Percentiles rank a stretch among this genome's conserved stretches.
Conservation (phyloP, 208 protist species). For the Strigomonas galati region DNA sequence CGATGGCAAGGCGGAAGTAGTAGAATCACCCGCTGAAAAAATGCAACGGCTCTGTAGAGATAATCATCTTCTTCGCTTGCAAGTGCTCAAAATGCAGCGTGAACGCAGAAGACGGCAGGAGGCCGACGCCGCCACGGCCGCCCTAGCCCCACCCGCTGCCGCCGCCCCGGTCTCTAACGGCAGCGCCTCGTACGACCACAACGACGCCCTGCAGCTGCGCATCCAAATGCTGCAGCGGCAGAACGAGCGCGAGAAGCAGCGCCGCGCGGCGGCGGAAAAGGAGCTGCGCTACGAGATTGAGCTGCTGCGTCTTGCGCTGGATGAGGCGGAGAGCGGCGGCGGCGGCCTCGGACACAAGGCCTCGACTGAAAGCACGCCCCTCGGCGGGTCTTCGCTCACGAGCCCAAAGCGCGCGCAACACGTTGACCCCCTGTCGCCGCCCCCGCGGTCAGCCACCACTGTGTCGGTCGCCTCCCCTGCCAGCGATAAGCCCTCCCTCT, state of each 20-base stretch:
- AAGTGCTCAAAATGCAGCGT: conserved; percentile 43
- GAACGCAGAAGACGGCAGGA: conserved; percentile 9
- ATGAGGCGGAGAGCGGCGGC: conserved; percentile 14
- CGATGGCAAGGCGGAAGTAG: too few relatives aligned
- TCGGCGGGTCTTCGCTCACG: background rate
- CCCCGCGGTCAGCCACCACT: too few relatives aligned
- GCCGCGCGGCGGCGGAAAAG: conserved; percentile 24
- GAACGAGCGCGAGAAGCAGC: conserved; percentile 32
- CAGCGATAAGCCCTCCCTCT: background rate
- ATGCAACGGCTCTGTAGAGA: conserved; percentile 30
- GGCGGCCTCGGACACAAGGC: background rate
- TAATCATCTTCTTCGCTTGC: conserved; percentile 44
- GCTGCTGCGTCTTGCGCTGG: conserved; percentile 22
- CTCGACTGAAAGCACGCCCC: background rate
- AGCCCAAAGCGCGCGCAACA: background rate
- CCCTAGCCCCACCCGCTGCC: background rate
- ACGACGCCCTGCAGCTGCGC: conserved; percentile 27
- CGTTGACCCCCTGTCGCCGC: background rate
- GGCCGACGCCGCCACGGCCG: conserved; percentile 1
- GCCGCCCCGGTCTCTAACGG: background rate
- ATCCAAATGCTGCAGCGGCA: conserved; percentile 42
- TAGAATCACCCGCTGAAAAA: background rate
- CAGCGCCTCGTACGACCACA: background rate
- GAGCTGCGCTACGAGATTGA: conserved; percentile 34
- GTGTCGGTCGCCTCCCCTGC: too few relatives aligned